These are phyloP conservation scores for Clathrospora elynae DNA, from an alignment of 2,329 filamentous ascomycete genomes.

Conservation along the genomic window DNA sequence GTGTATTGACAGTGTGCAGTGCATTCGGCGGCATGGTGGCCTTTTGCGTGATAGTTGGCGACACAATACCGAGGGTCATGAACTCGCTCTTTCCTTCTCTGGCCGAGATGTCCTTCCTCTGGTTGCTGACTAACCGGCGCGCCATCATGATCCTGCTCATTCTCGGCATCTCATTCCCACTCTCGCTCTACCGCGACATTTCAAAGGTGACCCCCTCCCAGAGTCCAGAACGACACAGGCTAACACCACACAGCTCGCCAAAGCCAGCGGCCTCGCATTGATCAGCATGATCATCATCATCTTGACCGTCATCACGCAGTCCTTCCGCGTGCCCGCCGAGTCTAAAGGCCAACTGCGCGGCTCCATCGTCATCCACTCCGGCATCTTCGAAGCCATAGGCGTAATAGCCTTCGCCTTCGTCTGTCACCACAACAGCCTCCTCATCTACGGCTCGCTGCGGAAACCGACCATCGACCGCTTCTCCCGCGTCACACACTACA, in stretches of 20 bases:
- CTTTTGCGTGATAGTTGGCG: conserved; percentile 95
- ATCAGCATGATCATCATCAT: conserved; percentile 93
- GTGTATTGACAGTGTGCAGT: conserved; percentile 46
- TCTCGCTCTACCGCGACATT: conserved; percentile 95
- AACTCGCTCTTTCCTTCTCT: conserved; percentile 80
- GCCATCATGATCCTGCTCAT: conserved; percentile 89
- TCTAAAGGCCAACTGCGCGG: conserved; percentile 72
- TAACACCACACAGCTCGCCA: conserved; percentile 72
- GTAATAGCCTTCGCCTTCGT: conserved; percentile 92
- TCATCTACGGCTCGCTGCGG: conserved; percentile 94
- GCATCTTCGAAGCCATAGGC: conserved; percentile 93
- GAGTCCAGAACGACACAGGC: conserved; percentile 18
- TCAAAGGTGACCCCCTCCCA: conserved; percentile 65
- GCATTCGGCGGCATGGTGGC: conserved; percentile 99
- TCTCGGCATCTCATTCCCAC: conserved; percentile 82
- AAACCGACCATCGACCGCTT: conserved; percentile 97
- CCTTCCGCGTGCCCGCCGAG: conserved; percentile 72
- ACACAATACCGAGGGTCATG: conserved; percentile 92
- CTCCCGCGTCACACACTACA: conserved; percentile 89
- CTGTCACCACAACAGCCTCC: conserved; percentile 90
- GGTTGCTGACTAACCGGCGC: conserved; percentile 78
- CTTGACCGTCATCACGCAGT: conserved; percentile 83
- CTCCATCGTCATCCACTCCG: conserved; percentile 77
- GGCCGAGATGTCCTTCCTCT: conserved; percentile 73
- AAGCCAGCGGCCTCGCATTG: conserved; percentile 90